Percentiles rank a stretch among this genome's conserved stretches.
These are phyloP conservation scores for Talaromyces sp. DNA, from an alignment of 2,329 filamentous ascomycete species.

Conservation along the genomic window DNA sequence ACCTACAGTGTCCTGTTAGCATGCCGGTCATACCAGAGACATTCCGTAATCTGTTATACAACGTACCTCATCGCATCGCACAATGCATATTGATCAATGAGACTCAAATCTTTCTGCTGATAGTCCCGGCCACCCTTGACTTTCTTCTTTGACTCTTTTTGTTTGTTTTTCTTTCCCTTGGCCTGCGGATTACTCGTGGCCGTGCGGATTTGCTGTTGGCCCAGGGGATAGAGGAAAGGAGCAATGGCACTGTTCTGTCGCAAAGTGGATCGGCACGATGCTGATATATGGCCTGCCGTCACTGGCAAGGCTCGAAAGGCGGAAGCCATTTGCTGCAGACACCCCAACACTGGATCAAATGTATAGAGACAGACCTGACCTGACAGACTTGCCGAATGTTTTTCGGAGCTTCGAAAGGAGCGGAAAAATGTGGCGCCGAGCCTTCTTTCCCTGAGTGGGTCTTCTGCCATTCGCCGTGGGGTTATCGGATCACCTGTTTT, in stretches of 20 bases:
- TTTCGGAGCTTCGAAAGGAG: slow-evolving; percentile 12
- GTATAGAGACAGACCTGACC: neutral
- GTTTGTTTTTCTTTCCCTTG: slow-evolving; percentile 50
- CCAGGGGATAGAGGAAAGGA: slow-evolving; percentile 24
- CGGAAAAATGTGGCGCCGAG: slow-evolving; percentile 11
- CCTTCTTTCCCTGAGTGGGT: neutral
- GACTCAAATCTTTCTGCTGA: slow-evolving; percentile 57
- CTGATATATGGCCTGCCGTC: slow-evolving; percentile 30
- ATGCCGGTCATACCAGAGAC: slow-evolving; percentile 9
- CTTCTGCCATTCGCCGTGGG: slow-evolving; percentile 10
- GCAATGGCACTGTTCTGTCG: slow-evolving; percentile 26
- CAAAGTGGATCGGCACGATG: slow-evolving; percentile 28
- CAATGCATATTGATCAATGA: slow-evolving; percentile 69
- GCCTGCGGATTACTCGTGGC: slow-evolving; percentile 33
- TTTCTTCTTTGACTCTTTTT: slow-evolving; percentile 41
- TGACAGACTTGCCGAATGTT: slow-evolving; percentile 10
- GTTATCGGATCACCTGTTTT: slow-evolving; percentile 6
- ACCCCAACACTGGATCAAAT: neutral
- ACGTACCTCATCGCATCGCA: slow-evolving; percentile 81
- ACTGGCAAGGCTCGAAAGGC: slow-evolving; percentile 30
- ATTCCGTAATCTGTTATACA: neutral
- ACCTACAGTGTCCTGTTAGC: slow-evolving; percentile 49
- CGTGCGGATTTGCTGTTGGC: slow-evolving; percentile 34
- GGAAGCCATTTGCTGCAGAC: slow-evolving; percentile 29
- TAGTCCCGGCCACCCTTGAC: slow-evolving; percentile 64